A percentile compares a stretch with the other conserved stretches of the same genome.
Conservation (phyloP, 495 filamentous ascomycete species). For the Talaromyces thailandensis region DNA sequence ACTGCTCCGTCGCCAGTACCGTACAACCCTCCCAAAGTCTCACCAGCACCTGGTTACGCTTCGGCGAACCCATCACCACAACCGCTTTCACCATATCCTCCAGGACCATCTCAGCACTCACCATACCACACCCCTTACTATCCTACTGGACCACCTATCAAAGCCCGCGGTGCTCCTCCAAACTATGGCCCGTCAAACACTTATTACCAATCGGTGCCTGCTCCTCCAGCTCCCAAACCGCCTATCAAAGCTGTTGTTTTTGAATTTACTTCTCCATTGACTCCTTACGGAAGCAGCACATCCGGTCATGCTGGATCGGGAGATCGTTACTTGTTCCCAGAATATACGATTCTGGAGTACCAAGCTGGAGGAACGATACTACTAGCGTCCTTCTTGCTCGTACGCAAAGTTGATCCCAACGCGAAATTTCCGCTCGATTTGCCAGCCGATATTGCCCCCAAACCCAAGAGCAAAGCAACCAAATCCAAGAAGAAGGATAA, state of each 20-base stretch:
- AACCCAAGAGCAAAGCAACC: slow-evolving; percentile 23
- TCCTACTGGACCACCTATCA: slow-evolving; percentile 25
- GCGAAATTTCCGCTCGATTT: slow-evolving; percentile 31
- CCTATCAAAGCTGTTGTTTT: slow-evolving; percentile 70
- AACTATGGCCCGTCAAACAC: slow-evolving; percentile 24
- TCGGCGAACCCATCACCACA: slow-evolving; percentile 10
- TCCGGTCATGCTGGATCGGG: slow-evolving; percentile 61
- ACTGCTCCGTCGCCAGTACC: slow-evolving; percentile 3
- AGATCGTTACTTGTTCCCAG: slow-evolving; percentile 85
- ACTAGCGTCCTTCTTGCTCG: slow-evolving; percentile 43
- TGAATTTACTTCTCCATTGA: slow-evolving; percentile 57
- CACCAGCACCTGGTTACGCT: slow-evolving; percentile 14
- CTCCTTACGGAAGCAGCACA: slow-evolving; percentile 37
- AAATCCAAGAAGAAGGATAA: slow-evolving; percentile 31
- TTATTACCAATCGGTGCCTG: slow-evolving; percentile 27
- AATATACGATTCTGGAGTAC: slow-evolving; percentile 74
- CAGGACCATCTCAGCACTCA: slow-evolving; percentile 20
- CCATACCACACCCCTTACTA: slow-evolving; percentile 21
- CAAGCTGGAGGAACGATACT: slow-evolving; percentile 37
- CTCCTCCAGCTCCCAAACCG: slow-evolving; percentile 28
- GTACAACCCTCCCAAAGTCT: neutral
- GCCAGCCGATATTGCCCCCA: slow-evolving; percentile 17
- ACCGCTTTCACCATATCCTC: slow-evolving; percentile 11
- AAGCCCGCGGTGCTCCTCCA: slow-evolving; percentile 27
- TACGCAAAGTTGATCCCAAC: slow-evolving; percentile 39